Base-by-base conservation (phyloP, 179 eudicot species). In the Spinacia oleracea region DNA sequence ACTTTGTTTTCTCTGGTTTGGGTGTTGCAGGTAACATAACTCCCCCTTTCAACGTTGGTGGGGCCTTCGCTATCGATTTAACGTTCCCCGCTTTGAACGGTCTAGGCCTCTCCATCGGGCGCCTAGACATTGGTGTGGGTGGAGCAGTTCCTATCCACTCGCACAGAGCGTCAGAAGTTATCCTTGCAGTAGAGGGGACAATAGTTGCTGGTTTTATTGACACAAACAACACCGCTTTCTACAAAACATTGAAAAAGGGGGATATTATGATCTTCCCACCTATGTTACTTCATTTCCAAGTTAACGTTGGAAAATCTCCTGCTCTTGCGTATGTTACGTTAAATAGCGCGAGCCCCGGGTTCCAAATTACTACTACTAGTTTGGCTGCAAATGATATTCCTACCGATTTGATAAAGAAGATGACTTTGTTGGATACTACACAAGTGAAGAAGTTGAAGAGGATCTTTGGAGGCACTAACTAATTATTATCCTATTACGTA, bases 41-140 rank as follows among this genome's bases (percentile, higher is more conserved):
- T 10, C 18, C 3, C 2, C n/a, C 9, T 6, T 73, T 51, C 12
- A 34, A 53, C 4, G 4, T 35, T 34, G 9, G 20, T 53, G 6
- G 12, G 0, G 11, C 3, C 7, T 65, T 21, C 2, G 83, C 79
- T 11, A 2, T 70, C 1, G 81, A 79, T 58, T 10, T 14, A 1
- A 72, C 64, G 10, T 76, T 81, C 27, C 83, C 83, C 1, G 83
- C 43, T 1, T 35, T 81, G 16, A 81, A 81, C 21, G 79, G 83
- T 3, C 35, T 81, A 9, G 83, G 79, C 32, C 43, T 81, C 0
- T 70, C 79, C 2, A 62, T 81, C 46, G 7, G 23, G 1, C 71
- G 83, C 0, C 18, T 81, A 59, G 83, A 80, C 72, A 6, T 80
- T 2, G 82, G 31, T 11, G 82, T 79, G 38, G 73, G 72, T 20